Conservation (phyloP, 75 land plant genomes). For the Sequoia sempervirens region DNA sequence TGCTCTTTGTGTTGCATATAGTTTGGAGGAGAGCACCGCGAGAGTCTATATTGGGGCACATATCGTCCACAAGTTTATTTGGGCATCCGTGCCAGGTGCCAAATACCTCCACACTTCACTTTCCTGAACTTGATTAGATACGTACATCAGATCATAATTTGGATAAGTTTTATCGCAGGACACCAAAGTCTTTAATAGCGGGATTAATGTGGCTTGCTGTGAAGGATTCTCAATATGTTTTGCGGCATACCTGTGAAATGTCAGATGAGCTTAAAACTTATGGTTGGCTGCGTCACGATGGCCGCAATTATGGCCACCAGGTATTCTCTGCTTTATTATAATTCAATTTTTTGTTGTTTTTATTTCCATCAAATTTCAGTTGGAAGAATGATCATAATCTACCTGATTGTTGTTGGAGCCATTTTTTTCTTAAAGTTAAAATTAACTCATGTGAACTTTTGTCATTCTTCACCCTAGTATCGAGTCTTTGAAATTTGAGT, state of each 20-base stretch:
- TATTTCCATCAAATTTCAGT: background rate
- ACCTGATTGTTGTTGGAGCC: background rate
- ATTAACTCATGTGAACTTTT: background rate
- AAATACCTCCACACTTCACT: background rate
- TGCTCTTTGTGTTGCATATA: slow-evolving; percentile 14
- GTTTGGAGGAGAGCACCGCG: slow-evolving; percentile 91
- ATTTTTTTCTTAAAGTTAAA: background rate
- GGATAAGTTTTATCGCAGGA: slow-evolving; percentile 40
- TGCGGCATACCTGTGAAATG: slow-evolving; percentile 88
- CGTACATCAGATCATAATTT: background rate
- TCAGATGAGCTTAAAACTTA: slow-evolving; percentile 76
- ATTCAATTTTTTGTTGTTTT: background rate
- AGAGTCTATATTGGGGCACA: slow-evolving; percentile 93
- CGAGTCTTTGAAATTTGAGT: background rate
- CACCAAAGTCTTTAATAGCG: slow-evolving; percentile 75
- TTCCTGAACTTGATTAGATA: background rate
- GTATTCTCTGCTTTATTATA: slow-evolving; percentile 9
- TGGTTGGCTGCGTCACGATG: slow-evolving; percentile 94
- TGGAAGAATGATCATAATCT: background rate
- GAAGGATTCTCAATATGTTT: slow-evolving; percentile 63
- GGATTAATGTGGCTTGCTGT: slow-evolving; percentile 95
- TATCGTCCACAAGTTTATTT: slow-evolving; percentile 89
- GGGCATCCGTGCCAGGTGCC: slow-evolving; percentile 89
- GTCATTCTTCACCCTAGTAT: background rate
- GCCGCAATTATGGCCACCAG: slow-evolving; percentile 83